These are phyloP conservation scores for Diophrys appendiculata DNA, from an alignment of 73 alveolate species.

Conservation along the genomic window DNA sequence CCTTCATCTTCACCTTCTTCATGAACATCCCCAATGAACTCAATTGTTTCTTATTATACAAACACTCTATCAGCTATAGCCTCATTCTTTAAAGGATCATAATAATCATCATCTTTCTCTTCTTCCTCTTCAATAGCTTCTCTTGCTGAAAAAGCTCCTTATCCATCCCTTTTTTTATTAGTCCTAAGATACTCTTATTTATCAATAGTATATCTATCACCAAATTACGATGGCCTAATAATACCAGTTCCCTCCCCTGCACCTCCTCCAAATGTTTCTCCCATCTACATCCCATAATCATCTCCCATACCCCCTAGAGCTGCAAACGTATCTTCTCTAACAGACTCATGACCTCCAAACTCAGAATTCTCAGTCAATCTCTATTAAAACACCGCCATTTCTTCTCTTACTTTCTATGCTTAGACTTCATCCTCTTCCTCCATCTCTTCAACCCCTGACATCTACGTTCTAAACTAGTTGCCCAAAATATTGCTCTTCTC, in stretches of 20 bases:
- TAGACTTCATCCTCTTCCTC: not conserved
- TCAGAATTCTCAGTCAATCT: not conserved
- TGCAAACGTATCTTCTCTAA: no score
- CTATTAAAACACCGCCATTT: not conserved
- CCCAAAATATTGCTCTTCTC: no score
- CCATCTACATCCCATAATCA: no score
- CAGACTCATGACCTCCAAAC: no score
- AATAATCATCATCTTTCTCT: conserved; percentile 18
- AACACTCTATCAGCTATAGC: not conserved
- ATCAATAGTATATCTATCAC: conserved; percentile 23
- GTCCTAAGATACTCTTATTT: not conserved
- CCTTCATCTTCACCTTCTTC: conserved; percentile 8
- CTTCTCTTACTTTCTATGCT: not conserved
- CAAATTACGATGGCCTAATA: no score
- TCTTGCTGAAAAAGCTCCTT: no score
- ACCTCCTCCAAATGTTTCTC: no score
- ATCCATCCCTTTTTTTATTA: no score
- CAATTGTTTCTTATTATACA: not conserved
- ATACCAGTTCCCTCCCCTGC: no score
- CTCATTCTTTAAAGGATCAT: conserved; percentile 16
- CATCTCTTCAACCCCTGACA: no score
- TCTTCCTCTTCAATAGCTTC: not conserved
- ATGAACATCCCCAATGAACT: not conserved
- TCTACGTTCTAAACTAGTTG: no score
- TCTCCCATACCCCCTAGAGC: no score